A percentile compares a stretch with the other conserved stretches of the same genome.
phyloP scores from a whole-genome alignment of 305 asterid species.

The Fraxinus dipetala region DNA sequence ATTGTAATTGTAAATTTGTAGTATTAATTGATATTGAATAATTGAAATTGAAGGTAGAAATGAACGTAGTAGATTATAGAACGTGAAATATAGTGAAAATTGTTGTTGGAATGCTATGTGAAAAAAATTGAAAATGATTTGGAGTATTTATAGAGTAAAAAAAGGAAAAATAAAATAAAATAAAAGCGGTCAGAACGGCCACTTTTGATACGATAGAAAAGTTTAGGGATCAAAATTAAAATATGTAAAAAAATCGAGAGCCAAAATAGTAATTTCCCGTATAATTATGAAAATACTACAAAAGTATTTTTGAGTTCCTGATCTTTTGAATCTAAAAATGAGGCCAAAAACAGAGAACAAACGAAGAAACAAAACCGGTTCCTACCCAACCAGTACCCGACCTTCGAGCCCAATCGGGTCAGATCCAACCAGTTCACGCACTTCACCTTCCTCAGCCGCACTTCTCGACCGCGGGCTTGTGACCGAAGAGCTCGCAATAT shows the following conservation, averaged over 20 bases:
- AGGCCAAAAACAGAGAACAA: constrained; percentile 35
- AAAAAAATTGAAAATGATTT: too few relatives aligned
- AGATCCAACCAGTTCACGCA: constrained; percentile 25
- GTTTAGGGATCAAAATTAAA: not conserved
- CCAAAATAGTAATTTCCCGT: not conserved
- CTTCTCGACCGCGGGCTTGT: constrained; percentile 42
- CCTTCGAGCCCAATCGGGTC: constrained; percentile 26
- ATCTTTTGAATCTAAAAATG: constrained; percentile 26
- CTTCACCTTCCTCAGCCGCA: constrained; percentile 50
- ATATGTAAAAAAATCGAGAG: not conserved
- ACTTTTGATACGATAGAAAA: not conserved
- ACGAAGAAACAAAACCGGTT: constrained; percentile 30
- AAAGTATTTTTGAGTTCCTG: not conserved
- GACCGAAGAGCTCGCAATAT: constrained; percentile 49
- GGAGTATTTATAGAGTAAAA: too few relatives aligned
- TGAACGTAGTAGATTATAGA: too few relatives aligned
- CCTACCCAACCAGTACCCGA: constrained; percentile 46
- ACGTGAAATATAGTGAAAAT: too few relatives aligned
- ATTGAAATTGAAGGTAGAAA: too few relatives aligned
- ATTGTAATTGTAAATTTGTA: too few relatives aligned
- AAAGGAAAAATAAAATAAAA: too few relatives aligned
- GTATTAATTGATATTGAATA: too few relatives aligned
- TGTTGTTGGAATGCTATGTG: too few relatives aligned
- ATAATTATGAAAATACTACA: not conserved
- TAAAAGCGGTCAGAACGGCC: too few relatives aligned